Conservation (phyloP, 164 flowering plant genomes). For the Nymphaea colorata region DNA sequence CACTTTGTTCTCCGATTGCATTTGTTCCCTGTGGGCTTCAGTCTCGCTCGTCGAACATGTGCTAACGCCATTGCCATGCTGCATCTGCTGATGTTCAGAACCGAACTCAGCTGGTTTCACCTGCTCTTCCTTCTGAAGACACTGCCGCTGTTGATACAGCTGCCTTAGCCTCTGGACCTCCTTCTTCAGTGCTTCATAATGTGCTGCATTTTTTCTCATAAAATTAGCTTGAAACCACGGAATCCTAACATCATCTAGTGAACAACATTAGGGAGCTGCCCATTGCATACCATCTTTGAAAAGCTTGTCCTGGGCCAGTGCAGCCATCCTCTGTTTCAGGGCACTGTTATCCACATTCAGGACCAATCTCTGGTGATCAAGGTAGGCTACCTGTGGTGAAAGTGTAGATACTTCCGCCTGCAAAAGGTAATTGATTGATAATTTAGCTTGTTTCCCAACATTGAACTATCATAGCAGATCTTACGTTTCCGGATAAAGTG, state of each 20-base stretch:
- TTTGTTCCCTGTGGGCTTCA: not conserved
- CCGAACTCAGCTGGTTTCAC: not conserved
- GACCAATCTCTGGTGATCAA: constrained; percentile 68
- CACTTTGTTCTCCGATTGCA: not conserved
- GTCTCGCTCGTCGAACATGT: not conserved
- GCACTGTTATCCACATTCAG: constrained; percentile 70
- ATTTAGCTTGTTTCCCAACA: not conserved
- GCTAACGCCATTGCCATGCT: not conserved
- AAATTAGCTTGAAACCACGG: not conserved
- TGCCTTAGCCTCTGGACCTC: constrained; percentile 75
- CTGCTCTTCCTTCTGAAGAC: constrained; percentile 25
- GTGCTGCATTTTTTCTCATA: constrained; percentile 33
- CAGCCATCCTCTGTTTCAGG: constrained; percentile 73
- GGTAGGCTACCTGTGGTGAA: constrained; percentile 65
- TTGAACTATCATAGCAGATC: too few relatives aligned
- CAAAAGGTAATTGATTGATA: not conserved
- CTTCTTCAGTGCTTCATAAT: constrained; percentile 71
- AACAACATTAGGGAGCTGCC: not conserved
- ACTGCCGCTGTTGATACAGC: constrained; percentile 55
- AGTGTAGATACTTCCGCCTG: constrained; percentile 66
- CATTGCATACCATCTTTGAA: constrained; percentile 65
- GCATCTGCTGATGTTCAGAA: not conserved
- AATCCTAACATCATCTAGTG: not conserved
- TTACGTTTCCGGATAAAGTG: too few relatives aligned
- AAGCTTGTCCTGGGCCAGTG: constrained; percentile 69